Conservation (phyloP, 805 yeast genomes). For the Yarrowia bubula region DNA sequence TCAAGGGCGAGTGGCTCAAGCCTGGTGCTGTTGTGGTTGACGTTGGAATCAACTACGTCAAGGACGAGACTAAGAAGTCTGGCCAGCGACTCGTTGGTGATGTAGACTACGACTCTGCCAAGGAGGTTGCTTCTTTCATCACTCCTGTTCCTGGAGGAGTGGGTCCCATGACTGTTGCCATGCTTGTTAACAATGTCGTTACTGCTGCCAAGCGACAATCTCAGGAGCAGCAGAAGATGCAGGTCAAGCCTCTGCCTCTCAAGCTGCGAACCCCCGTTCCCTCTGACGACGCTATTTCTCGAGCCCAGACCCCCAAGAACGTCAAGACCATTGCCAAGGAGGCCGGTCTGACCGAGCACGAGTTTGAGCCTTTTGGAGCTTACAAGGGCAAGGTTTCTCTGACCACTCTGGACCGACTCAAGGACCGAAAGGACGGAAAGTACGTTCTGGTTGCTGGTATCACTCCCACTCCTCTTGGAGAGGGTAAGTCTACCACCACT, state of each 20-base stretch:
- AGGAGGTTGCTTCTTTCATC: conserved; percentile 60
- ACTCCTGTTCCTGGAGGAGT: conserved; percentile 99
- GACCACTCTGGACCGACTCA: conserved; percentile 65
- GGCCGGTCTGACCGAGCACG: conserved; percentile 72
- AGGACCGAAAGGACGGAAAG: conserved; percentile 66
- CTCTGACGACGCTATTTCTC: conserved; percentile 83
- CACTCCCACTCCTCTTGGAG: conserved; percentile 97
- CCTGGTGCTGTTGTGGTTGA: conserved; percentile 83
- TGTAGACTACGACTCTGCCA: conserved; percentile 75
- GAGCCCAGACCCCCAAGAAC: conserved; percentile 83
- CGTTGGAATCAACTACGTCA: conserved; percentile 90
- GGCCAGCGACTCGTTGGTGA: conserved; percentile 93
- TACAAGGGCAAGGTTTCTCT: conserved; percentile 85
- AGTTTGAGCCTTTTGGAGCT: conserved; percentile 84
- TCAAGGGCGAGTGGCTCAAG: conserved; percentile 86
- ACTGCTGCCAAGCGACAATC: conserved; percentile 68
- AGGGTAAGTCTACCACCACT: conserved; percentile 96
- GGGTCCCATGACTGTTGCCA: conserved; percentile 99
- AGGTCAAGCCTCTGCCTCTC: conserved; percentile 56
- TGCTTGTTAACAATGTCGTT: conserved; percentile 81
- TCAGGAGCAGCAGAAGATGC: conserved; percentile 39
- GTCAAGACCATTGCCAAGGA: conserved; percentile 74
- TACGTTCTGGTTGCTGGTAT: conserved; percentile 94
- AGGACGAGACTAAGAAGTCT: conserved; percentile 68
- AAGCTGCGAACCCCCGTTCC: conserved; percentile 70